Conservation (phyloP, 2,329 filamentous ascomycete species). For the Trichoderma harzianum region DNA sequence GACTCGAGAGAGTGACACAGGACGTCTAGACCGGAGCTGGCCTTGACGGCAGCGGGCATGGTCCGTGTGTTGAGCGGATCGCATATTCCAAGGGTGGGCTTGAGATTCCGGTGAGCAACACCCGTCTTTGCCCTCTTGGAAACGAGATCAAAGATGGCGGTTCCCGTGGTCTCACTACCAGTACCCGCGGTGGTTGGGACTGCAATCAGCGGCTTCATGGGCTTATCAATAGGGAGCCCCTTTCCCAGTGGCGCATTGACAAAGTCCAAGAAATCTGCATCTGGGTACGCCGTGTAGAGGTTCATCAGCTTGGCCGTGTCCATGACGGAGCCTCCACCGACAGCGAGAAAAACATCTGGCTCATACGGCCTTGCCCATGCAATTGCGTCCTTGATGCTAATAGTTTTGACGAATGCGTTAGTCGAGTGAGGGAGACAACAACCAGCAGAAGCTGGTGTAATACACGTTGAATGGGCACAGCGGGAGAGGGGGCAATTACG, state of each 20-base stretch:
- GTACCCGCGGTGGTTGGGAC: constrained; percentile 82
- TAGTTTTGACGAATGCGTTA: not conserved
- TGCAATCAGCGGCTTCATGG: constrained; percentile 72
- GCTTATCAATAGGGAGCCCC: constrained; percentile 70
- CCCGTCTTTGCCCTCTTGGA: constrained; percentile 90
- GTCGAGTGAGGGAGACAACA: not conserved
- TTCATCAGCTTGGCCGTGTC: constrained; percentile 99
- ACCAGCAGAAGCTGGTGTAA: not conserved
- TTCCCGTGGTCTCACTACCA: constrained; percentile 92
- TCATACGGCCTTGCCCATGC: constrained; percentile 75
- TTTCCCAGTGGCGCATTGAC: constrained; percentile 93
- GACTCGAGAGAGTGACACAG: constrained; percentile 93
- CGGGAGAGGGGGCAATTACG: constrained; percentile 49
- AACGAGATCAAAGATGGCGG: constrained; percentile 95
- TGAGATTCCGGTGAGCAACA: constrained; percentile 90
- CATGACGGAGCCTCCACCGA: constrained; percentile 87
- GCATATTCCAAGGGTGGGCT: constrained; percentile 87
- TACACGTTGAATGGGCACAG: not conserved
- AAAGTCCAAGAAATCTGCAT: constrained; percentile 94
- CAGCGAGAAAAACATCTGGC: constrained; percentile 88
- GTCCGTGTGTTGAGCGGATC: constrained; percentile 87
- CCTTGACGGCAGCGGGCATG: constrained; percentile 93
- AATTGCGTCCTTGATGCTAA: constrained; percentile 83
- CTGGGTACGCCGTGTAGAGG: constrained; percentile 83
- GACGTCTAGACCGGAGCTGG: constrained; percentile 87